These are phyloP conservation scores for Friedmanniomyces endolithicus DNA, from an alignment of 495 filamentous ascomycete species.

Conservation along the genomic window DNA sequence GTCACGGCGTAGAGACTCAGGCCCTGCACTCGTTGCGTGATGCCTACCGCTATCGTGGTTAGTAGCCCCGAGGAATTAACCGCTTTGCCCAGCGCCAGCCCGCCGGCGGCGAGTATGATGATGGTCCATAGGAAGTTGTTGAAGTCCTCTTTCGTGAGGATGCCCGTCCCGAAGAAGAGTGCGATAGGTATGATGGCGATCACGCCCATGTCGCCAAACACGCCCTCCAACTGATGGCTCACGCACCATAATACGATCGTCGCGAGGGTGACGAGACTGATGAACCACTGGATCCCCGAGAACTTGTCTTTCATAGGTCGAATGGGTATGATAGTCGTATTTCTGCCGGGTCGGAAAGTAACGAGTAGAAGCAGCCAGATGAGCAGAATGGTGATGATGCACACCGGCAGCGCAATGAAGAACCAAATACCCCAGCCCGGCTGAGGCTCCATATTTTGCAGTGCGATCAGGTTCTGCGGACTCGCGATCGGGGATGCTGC, in stretches of 20 bases:
- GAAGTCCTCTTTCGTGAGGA: conserved; percentile 98
- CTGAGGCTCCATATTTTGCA: conserved; percentile 83
- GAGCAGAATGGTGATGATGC: conserved; percentile 72
- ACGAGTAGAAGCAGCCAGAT: conserved; percentile 81
- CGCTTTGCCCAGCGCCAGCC: conserved; percentile 83
- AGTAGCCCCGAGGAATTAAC: conserved; percentile 90
- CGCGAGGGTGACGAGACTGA: conserved; percentile 65
- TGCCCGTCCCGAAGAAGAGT: conserved; percentile 91
- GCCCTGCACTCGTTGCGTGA: conserved; percentile 60
- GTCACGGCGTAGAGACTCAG: conserved; percentile 79
- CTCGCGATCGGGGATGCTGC: conserved; percentile 94
- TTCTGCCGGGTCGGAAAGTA: conserved; percentile 71
- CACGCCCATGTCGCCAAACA: conserved; percentile 97
- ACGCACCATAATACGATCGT: conserved; percentile 92
- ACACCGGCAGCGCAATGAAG: conserved; percentile 86
- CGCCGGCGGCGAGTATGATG: conserved; percentile 94
- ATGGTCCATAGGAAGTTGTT: conserved; percentile 99
- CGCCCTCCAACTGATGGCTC: conserved; percentile 69
- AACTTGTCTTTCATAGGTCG: conserved; percentile 77
- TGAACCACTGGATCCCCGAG: conserved; percentile 85
- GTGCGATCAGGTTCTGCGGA: conserved; percentile 91
- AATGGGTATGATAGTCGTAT: conserved; percentile 85
- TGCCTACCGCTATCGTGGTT: conserved; percentile 66
- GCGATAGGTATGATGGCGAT: conserved; percentile 93
- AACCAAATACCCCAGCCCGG: conserved; percentile 95